Evolutionary conservation across 306 rosid species (phyloP), one percentile per base, ranked within the genome.

Genomic region (Styphnolobium japonicum): DNA sequence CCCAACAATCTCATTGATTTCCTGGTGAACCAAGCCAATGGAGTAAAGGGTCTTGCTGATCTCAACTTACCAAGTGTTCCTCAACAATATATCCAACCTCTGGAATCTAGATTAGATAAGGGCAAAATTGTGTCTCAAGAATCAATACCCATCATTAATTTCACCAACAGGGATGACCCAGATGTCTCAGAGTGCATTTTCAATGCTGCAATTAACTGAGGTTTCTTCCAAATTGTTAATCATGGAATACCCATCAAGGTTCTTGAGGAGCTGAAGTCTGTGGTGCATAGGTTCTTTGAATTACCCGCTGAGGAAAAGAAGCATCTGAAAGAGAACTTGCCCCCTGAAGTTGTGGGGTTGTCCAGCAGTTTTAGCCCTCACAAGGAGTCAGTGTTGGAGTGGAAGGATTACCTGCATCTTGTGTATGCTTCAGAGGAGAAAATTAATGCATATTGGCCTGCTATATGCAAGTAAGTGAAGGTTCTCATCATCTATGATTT

Each of bases 181-280:
- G 21, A 74, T 37, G 86, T 84, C 1, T 66, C 60, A 31, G 82
- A 84, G 14, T 65, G 84, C 8, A 84, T 84, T 69, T 81, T 45
- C 56, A 21, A 58, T 22, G 80, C 88, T 60, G 82, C 90, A n/a
- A 57, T 16, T 33, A 65, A 84, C 31, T 81, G 82, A 86, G 90
- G 88, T n/a, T 81, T 87, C 84, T 87, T 87, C 73, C 88, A 87
- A 63, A 27, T 84, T 2, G 67, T 87, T 31, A 84, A 77, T 43
- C 90, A 87, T 71, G 84, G 84, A 40, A 75, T 87, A 33, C 84
- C 90, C 52, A 4, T 63, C 37, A 56, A 78, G 73, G 74, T 70
- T 33, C 29, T 81, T 9, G 62, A 81, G 23, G 84, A 70, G 10
- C 40, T 87, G 25, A 69, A 74, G 34, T 76, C 23, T 33, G 3